Conservation (phyloP, 2,329 filamentous ascomycete species). For the Bimuria novae-zelandiae region DNA sequence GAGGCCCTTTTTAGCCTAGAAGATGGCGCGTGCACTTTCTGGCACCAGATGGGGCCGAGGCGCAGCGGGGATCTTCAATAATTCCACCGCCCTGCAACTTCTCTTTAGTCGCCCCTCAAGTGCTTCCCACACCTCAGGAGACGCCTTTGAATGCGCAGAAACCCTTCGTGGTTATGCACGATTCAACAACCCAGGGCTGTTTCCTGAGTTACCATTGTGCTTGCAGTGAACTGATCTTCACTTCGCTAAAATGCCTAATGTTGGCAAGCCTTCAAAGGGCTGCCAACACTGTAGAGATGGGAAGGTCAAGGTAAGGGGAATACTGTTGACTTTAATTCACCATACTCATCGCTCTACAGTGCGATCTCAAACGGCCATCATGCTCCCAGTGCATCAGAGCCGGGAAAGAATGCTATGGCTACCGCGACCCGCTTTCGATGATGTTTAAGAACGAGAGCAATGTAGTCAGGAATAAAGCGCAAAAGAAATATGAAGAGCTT, state of each 20-base stretch:
- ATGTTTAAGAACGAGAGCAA: constrained; percentile 40
- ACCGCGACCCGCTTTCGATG: constrained; percentile 36
- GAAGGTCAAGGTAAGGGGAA: constrained; percentile 40
- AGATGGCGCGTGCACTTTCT: constrained; percentile 1
- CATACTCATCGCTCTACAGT: constrained; percentile 20
- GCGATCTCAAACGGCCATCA: constrained; percentile 39
- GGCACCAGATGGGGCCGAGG: neutral
- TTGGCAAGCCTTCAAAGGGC: constrained; percentile 37
- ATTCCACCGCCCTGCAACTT: too few relatives aligned
- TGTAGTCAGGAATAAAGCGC: constrained; percentile 30
- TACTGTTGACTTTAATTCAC: too few relatives aligned
- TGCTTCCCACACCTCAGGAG: neutral
- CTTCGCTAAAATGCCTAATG: constrained; percentile 29
- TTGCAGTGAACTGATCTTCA: neutral
- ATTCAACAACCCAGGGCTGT: neutral
- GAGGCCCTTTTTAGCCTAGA: neutral
- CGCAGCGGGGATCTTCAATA: too few relatives aligned
- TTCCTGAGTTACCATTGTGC: neutral
- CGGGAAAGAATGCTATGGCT: constrained; percentile 35
- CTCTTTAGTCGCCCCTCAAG: neutral
- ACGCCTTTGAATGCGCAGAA: neutral
- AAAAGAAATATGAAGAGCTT: constrained; percentile 29
- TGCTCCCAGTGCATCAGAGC: constrained; percentile 39
- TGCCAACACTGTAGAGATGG: constrained; percentile 38
- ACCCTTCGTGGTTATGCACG: neutral